A percentile compares a stretch with the other conserved stretches of the same genome.
Evolutionary conservation across 768 basidiomycete species (phyloP).

Genomic region (Clavaria fumosa): DNA sequence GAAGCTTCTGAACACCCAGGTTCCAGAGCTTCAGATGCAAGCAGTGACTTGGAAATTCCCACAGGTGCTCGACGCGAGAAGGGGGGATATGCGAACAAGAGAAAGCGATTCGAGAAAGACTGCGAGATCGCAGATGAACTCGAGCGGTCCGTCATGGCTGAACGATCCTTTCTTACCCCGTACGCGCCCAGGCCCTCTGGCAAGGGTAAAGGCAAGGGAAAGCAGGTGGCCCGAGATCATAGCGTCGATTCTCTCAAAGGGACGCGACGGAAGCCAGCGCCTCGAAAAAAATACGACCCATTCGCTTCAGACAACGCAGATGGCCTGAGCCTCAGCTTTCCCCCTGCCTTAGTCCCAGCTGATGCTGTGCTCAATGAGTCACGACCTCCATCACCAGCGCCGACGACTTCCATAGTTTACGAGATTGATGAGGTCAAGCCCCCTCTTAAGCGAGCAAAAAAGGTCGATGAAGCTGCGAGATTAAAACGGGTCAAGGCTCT

Average conservation of each 20-base stretch:
- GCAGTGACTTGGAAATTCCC: slow-evolving; percentile 39
- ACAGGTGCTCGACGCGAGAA: slow-evolving; percentile 19
- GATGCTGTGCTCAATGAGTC: slow-evolving; percentile 59
- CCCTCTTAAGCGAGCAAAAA: slow-evolving; percentile 61
- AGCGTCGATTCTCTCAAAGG: slow-evolving; percentile 44
- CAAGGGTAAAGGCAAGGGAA: slow-evolving; percentile 41
- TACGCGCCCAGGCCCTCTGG: slow-evolving; percentile 19
- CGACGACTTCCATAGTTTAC: slow-evolving; percentile 43
- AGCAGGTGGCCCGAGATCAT: slow-evolving; percentile 31
- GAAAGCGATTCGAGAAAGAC: slow-evolving; percentile 39
- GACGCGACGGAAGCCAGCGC: slow-evolving; percentile 37
- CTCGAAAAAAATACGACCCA: slow-evolving; percentile 39
- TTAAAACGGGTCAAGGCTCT: slow-evolving; percentile 59
- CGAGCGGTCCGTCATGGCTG: slow-evolving; percentile 27
- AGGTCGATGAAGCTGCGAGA: slow-evolving; percentile 57
- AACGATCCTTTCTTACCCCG: slow-evolving; percentile 19
- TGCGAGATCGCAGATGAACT: slow-evolving; percentile 30
- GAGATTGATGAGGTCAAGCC: slow-evolving; percentile 59
- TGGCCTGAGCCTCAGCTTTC: slow-evolving; percentile 28
- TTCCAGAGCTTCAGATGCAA: slow-evolving; percentile 36
- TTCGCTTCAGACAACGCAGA: slow-evolving; percentile 32
- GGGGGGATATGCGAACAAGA: slow-evolving; percentile 38
- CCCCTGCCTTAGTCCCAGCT: slow-evolving; percentile 44
- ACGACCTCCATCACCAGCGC: slow-evolving; percentile 53
- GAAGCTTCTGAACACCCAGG: slow-evolving; percentile 36